Percentiles rank a stretch among this genome's conserved stretches.
Evolutionary conservation across 192 early-diverging fungal species (phyloP).

Genomic region (Linnemannia schmuckeri): DNA sequence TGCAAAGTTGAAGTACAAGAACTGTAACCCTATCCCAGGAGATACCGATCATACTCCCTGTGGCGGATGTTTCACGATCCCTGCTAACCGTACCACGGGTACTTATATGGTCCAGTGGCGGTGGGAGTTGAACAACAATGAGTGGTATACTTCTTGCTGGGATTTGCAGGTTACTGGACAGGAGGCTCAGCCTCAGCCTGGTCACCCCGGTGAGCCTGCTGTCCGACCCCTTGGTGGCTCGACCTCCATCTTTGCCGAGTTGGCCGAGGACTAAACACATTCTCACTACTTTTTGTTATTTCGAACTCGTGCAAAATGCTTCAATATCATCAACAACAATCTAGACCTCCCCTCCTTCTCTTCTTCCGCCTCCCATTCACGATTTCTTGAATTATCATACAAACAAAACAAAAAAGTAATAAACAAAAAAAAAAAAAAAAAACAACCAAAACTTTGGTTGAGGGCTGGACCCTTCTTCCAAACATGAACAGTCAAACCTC

Average conservation of each 20-base stretch:
- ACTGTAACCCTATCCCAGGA: slow-evolving; percentile 10
- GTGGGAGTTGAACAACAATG: slow-evolving; percentile 37
- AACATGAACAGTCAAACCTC: background rate
- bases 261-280: slow-evolving; percentile 28
- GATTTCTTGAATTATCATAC: background rate
- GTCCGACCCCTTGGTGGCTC: slow-evolving; percentile 6
- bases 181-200: background rate
- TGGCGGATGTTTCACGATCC: slow-evolving; percentile 41
- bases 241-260: slow-evolving; percentile 37
- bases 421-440: background rate
- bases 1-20: slow-evolving; percentile 40
- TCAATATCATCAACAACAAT: background rate
- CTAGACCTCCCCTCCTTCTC: background rate
- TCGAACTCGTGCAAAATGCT: background rate
- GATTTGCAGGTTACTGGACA: slow-evolving; percentile 17
- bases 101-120: slow-evolving; percentile 47
- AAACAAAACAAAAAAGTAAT: background rate
- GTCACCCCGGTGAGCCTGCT: background rate
- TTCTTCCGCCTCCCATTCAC: background rate
- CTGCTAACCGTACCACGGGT: slow-evolving; percentile 4
- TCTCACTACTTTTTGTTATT: background rate
- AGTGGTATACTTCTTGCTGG: slow-evolving; percentile 55
- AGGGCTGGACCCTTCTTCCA: background rate
- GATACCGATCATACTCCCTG: slow-evolving; percentile 30
- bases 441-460: background rate